Percentiles rank a stretch among this genome's conserved stretches.
Evolutionary conservation across 345 rosid species (phyloP).

Genomic region (Psidium guajava): DNA sequence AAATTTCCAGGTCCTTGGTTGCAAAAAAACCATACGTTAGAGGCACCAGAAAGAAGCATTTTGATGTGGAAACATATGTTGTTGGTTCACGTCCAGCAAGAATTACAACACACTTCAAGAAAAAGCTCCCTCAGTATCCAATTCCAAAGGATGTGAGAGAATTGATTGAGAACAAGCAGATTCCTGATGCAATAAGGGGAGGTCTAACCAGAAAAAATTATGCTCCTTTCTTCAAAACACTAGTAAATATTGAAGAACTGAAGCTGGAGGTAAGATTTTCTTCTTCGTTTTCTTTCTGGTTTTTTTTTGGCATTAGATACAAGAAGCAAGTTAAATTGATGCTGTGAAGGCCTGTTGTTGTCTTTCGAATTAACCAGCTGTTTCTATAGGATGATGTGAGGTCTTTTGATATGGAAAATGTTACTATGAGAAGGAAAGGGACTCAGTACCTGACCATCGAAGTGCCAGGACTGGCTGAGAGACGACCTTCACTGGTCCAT

Average conservation of each 20-base stretch:
- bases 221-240: conserved; percentile 42
- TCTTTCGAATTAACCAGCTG: neutral
- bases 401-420: conserved; percentile 58
- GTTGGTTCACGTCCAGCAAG: conserved; percentile 38
- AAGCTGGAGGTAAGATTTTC: conserved; percentile 57
- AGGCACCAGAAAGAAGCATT: conserved; percentile 36
- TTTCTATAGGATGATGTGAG: conserved; percentile 67
- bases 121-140: conserved; percentile 52
- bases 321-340: neutral
- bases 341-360: neutral
- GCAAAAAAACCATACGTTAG: conserved; percentile 46
- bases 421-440: conserved; percentile 49
- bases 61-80: conserved; percentile 26
- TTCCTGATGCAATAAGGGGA: conserved; percentile 27
- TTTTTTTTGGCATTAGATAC: neutral
- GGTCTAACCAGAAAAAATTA: conserved; percentile 44
- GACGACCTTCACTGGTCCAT: conserved; percentile 77
- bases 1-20: conserved; percentile 48
- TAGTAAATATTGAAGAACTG: conserved; percentile 75
- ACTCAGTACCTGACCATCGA: conserved; percentile 34
- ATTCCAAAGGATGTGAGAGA: conserved; percentile 61
- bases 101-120: conserved; percentile 2
- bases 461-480: conserved; percentile 94
- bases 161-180: conserved; percentile 43
- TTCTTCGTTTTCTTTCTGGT: neutral